A percentile compares a stretch with the other conserved stretches of the same genome.
Conservation (phyloP, 176 grass and related monocot genomes). For the Zizania latifolia region DNA sequence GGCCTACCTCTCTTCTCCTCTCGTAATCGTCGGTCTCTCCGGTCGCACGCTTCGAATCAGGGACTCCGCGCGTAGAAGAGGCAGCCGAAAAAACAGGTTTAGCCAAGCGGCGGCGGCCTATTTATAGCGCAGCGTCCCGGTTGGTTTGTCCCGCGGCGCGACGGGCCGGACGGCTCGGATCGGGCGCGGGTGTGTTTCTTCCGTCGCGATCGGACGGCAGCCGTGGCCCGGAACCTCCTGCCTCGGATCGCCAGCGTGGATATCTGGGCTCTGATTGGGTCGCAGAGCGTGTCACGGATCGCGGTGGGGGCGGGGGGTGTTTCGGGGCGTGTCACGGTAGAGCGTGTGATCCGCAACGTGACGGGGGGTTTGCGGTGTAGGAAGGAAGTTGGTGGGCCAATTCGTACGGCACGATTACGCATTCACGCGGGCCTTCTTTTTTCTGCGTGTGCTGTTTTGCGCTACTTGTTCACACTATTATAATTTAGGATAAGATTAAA, state of each 20-base stretch:
- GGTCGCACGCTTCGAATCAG: slow-evolving; percentile 18
- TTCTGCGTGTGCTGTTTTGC: no score
- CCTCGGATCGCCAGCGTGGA: slow-evolving; percentile 20
- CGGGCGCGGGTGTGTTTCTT: slow-evolving; percentile 17
- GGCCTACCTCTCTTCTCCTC: slow-evolving; percentile 7
- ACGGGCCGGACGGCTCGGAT: neutral
- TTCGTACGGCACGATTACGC: no score
- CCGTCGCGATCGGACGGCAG: neutral
- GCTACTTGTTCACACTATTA: no score
- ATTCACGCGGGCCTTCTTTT: no score
- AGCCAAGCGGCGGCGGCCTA: neutral
- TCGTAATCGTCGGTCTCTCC: neutral
- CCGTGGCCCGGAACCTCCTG: fast-evolving
- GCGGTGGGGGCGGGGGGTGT: no score
- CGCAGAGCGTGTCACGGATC: neutral
- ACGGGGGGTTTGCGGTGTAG: no score
- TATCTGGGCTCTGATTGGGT: neutral
- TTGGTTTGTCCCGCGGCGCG: neutral
- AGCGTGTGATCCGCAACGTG: no score
- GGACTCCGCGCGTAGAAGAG: neutral
- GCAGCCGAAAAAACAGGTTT: neutral
- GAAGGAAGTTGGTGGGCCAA: neutral
- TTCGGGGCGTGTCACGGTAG: no score
- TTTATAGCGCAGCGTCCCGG: slow-evolving; percentile 1
- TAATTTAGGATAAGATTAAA: no score